Base-by-base conservation (phyloP, 2,329 filamentous ascomycete genomes). In the Massarina eburnea region DNA sequence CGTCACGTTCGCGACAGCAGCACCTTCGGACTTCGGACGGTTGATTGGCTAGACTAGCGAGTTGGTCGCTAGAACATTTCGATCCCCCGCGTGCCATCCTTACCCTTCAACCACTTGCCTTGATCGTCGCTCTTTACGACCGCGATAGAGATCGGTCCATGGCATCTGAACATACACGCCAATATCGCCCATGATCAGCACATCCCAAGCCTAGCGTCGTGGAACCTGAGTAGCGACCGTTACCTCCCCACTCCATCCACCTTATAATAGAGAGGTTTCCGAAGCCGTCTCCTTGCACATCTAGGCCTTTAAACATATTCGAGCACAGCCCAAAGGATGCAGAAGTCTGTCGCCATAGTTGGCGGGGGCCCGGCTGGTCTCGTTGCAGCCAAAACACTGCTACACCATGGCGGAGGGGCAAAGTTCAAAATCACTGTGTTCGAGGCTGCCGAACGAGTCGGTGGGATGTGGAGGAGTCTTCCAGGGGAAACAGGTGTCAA, bases 401-500 rank as follows among this genome's bases (percentile, higher is more conserved):
- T 90, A 8, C 61, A 50, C 76, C 83, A 69, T 76, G 83, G 61
- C 74, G 74, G 24, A 18, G 74, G 80, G 0, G 66, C 70, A 2
- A 37, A 44, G 15, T 91, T 89, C 71, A 73, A 76, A 4, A 84
- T 92, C 38, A 86, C 81, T 3, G 67, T 95, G 19, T 88, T 86
- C 58, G 89, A 95, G 39, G 73, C 78, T 14, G 79, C 83, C 37
- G 61, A 76, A 26, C 77, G 80, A 30, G 77, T 92, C 14, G 89
- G 89, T 9, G 89, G 89, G 0, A 79, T 94, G n/a, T 95, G 89
- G 89, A 85, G 86, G 3, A 56, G 67, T 10, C 54, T 61, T 14
- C 58, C 62, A 33, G 71, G 74, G 1, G 64, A 68, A n/a, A 67
- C 70, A 10, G 76, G 73, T 14, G 82, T 86, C 51, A 86, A 85